These are phyloP conservation scores for Globisporangium sylvaticum DNA, from an alignment of 352 stramenopile genomes.

Conservation along the genomic window DNA sequence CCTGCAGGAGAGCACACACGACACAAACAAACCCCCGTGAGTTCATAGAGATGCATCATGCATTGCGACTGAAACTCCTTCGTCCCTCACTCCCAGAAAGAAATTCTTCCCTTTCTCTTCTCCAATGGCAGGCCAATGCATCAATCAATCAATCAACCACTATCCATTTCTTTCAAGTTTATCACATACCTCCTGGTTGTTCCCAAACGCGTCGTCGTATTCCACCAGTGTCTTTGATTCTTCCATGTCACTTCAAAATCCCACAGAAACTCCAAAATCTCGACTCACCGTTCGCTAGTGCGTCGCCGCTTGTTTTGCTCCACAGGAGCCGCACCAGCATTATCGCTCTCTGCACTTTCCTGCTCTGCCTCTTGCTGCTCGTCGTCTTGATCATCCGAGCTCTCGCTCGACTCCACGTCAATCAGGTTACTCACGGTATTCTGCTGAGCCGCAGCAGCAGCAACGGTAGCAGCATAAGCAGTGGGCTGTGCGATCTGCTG, in stretches of 20 bases:
- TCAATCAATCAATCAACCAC: too few relatives aligned
- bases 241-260: not conserved
- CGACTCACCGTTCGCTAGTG: not conserved
- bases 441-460: not conserved
- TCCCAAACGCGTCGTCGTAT: not conserved
- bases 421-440: too few relatives aligned
- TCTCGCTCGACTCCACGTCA: too few relatives aligned
- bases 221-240: not conserved
- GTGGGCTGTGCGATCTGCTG: not conserved
- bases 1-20: not conserved
- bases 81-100: too few relatives aligned
- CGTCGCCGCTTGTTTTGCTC: conserved; percentile 1
- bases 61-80: not conserved
- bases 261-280: not conserved
- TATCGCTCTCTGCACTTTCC: not conserved
- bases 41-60: not conserved
- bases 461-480: not conserved
- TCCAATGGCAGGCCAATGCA: too few relatives aligned
- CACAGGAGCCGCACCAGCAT: not conserved
- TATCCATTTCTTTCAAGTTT: too few relatives aligned
- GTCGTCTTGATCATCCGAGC: not conserved
- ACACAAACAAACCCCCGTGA: not conserved
- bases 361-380: not conserved
- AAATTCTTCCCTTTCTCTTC: too few relatives aligned
- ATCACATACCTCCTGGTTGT: too few relatives aligned